Conservation (phyloP, 805 yeast species). For the Isabelozyma heimii region DNA sequence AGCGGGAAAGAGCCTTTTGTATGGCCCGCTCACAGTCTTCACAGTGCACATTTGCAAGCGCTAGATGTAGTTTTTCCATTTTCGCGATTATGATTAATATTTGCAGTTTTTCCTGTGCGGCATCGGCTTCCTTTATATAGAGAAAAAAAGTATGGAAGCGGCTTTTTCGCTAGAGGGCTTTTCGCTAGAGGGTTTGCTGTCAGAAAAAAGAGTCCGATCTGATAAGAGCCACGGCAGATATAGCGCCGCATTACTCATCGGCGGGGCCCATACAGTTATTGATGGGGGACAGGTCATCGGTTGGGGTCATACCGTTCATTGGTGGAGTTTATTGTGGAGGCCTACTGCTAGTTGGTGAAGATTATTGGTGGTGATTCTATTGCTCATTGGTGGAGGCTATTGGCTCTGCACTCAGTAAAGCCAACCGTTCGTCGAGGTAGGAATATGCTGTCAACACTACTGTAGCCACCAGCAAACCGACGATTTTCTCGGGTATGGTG, state of each 20-base stretch:
- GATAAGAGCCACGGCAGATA: no score
- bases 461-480: constrained; percentile 37
- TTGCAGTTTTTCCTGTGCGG: neutral
- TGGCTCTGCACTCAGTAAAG: no score
- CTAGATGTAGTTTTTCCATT: constrained; percentile 20
- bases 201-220: neutral
- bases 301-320: no score
- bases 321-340: no score
- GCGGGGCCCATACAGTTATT: no score
- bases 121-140: neutral
- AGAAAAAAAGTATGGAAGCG: neutral
- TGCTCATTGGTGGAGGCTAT: no score
- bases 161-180: neutral
- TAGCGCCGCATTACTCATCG: neutral
- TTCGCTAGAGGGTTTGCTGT: neutral
- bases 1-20: neutral
- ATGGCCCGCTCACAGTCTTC: constrained; percentile 47
- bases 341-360: no score
- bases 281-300: no score
- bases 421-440: neutral
- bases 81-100: neutral
- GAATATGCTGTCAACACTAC: neutral
- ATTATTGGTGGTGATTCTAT: no score
- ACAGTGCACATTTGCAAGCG: constrained; percentile 54
- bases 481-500: constrained; percentile 43